Evolutionary conservation across 495 filamentous ascomycete species (phyloP), one percentile per base, ranked within the genome.

Genomic region (Aspergillus cristatus): DNA sequence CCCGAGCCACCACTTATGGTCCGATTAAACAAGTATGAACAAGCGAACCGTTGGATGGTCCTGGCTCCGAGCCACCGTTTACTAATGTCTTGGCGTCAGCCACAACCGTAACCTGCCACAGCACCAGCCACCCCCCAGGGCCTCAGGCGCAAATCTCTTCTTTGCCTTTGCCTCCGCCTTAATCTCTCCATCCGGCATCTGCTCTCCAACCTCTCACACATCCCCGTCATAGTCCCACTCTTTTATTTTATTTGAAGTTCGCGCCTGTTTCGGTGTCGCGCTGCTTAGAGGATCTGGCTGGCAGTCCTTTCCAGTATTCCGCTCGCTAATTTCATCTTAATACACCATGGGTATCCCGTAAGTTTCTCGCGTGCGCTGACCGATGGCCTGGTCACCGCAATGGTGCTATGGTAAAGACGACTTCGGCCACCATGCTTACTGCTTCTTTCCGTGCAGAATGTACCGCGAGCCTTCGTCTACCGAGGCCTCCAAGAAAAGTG

Each of bases 271-370:
- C 18, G 38, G 39, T 36, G 53, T 46, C 55, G 44, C 44, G 47
- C 24, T 26, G n/a, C 24, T 25, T 5, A 2, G 14, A 18, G 28
- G 13, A 38, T 18, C 10, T 33, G 34, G 34, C 37, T 40, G 18
- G 32, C 13, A 16, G 4, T 41, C 18, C 20, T 50, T n/a, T 33
- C 42, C 28, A 7, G 28, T 36, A 25, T 43, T 51, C 43, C 45
- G 32, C 28, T 28, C 41, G 28, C 25, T 38, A 24, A 24, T 38
- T 41, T 25, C 18, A 26, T 10, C 35, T 35, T 50, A 31, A 28
- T 49, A n/a, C 46, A 69, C 53, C 57, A 90, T 91, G 85, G 85
- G 85, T 66, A 77, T 88, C 43, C 84, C 81, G 80, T 86, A 75
- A 76, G 81, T 79, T 50, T 41, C 40, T 32, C 32, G 6, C 15